Percentiles rank a stretch among this genome's conserved stretches.
Evolutionary conservation across 129 eudicot species (phyloP).

Genomic region (Flaveria linearis): DNA sequence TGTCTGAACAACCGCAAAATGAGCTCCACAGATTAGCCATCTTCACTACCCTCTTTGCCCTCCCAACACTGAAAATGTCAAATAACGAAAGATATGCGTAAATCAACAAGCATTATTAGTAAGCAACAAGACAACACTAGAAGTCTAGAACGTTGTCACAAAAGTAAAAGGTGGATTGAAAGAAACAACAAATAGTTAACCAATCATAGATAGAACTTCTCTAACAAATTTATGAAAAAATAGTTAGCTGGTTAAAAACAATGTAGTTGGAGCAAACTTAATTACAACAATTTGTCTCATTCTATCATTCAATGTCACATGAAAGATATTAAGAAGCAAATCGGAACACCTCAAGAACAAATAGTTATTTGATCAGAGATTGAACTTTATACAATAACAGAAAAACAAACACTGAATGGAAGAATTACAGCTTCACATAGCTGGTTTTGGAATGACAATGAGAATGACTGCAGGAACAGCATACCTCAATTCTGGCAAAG

Average conservation of each 20-base stretch:
- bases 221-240: no score
- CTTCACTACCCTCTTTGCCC: constrained; percentile 38
- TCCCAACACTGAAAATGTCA: constrained; percentile 31
- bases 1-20: constrained; percentile 66
- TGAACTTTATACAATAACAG: background rate
- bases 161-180: background rate
- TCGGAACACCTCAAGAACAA: background rate
- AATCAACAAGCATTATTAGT: constrained; percentile 15
- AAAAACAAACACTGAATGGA: background rate
- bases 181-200: background rate
- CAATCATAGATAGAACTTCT: no score
- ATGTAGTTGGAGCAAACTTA: background rate
- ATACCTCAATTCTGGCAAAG: constrained; percentile 41
- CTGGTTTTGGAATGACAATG: constrained; percentile 17
- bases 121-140: constrained; percentile 13
- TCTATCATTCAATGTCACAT: background rate
- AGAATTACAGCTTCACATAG: background rate
- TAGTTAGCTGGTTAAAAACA: background rate
- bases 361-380: background rate
- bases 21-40: constrained; percentile 74
- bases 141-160: background rate
- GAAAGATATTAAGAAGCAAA: background rate
- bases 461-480: constrained; percentile 14
- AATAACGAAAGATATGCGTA: background rate
- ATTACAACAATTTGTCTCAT: background rate